phyloP scores from a whole-genome alignment of 164 flowering plant species.

The Buxus sempervirens region DNA sequence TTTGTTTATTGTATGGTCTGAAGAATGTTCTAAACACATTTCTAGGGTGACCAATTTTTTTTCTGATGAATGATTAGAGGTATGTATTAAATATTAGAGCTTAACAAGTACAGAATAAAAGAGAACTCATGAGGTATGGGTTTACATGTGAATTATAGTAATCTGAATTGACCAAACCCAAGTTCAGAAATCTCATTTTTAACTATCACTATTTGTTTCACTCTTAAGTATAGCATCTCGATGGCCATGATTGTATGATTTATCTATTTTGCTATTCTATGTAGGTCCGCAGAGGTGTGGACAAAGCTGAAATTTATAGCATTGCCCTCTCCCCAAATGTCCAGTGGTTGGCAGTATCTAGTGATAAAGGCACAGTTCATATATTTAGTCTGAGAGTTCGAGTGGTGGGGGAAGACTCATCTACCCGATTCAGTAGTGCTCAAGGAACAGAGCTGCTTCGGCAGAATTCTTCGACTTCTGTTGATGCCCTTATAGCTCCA shows the following conservation, averaged over 20 bases:
- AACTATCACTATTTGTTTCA: neutral
- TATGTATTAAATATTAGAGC: too few relatives aligned
- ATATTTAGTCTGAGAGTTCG: slow-evolving; percentile 66
- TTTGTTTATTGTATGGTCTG: neutral
- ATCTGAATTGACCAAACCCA: neutral
- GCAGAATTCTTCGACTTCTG: slow-evolving; percentile 60
- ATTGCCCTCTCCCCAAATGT: slow-evolving; percentile 52
- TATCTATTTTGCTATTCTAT: slow-evolving; percentile 1
- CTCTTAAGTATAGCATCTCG: neutral
- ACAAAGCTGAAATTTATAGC: slow-evolving; percentile 53
- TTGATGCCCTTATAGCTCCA: slow-evolving; percentile 62
- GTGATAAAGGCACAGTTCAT: slow-evolving; percentile 62
- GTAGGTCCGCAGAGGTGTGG: slow-evolving; percentile 59
- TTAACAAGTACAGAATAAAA: too few relatives aligned
- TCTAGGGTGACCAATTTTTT: too few relatives aligned
- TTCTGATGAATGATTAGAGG: too few relatives aligned
- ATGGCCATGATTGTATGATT: neutral
- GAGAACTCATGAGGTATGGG: too few relatives aligned
- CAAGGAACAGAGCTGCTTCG: slow-evolving; percentile 31
- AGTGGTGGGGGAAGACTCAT: slow-evolving; percentile 62
- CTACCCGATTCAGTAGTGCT: slow-evolving; percentile 28
- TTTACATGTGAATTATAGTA: neutral
- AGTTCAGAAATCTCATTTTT: neutral
- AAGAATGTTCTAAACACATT: too few relatives aligned
- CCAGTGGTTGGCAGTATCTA: slow-evolving; percentile 64